Percentiles rank a stretch among this genome's conserved stretches.
These are phyloP conservation scores for Scleromitrula shiraiana DNA, from an alignment of 2,329 filamentous ascomycete genomes.

Conservation along the genomic window DNA sequence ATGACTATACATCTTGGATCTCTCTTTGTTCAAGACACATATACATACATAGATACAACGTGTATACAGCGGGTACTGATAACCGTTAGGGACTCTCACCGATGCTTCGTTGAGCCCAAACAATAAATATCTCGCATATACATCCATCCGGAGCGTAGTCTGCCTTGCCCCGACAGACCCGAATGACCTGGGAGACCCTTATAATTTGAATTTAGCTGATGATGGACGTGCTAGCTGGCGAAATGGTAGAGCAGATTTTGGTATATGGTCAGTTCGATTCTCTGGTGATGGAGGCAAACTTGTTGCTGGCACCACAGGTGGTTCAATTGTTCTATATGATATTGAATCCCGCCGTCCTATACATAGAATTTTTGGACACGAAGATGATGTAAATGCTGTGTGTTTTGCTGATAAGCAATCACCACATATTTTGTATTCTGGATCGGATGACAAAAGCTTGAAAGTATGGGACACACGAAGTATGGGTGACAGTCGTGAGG, in stretches of 20 bases:
- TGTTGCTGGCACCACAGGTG: constrained; percentile 76
- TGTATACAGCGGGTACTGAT: too few species aligned
- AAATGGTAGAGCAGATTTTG: constrained; percentile 40
- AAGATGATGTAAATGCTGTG: constrained; percentile 90
- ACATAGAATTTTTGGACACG: constrained; percentile 57
- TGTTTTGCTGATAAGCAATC: constrained; percentile 86
- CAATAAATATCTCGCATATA: constrained; percentile 87
- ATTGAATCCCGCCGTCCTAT: constrained; percentile 72
- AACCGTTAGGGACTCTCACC: constrained; percentile 68
- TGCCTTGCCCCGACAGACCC: constrained; percentile 85
- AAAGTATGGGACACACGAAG: constrained; percentile 95
- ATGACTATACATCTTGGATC: too few species aligned
- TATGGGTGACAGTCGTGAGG: constrained; percentile 73
- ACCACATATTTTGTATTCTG: constrained; percentile 91
- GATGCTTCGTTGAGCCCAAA: constrained; percentile 87
- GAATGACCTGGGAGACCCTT: constrained; percentile 70
- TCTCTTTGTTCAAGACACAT: too few species aligned
- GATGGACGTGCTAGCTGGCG: constrained; percentile 32
- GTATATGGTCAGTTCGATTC: constrained; percentile 87
- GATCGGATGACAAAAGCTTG: constrained; percentile 86
- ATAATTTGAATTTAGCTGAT: constrained; percentile 64
- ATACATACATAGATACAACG: too few species aligned
- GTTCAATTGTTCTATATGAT: constrained; percentile 82
- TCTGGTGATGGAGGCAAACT: constrained; percentile 87
- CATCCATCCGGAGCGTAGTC: constrained; percentile 75